phyloP scores from a whole-genome alignment of 345 rosid genomes.

The Aquilaria sinensis region DNA sequence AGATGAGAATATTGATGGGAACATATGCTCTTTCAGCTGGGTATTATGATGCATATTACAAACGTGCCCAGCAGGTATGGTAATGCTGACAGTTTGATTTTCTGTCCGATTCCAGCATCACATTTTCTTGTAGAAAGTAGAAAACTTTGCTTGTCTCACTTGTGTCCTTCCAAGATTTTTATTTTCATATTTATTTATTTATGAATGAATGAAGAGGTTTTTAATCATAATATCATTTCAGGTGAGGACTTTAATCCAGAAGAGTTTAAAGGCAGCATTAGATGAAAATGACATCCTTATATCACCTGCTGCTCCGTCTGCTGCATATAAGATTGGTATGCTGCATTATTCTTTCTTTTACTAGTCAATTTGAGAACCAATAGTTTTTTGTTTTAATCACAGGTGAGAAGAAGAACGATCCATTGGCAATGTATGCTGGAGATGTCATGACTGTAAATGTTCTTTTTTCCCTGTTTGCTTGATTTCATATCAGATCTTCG shows the following conservation, averaged over 20 bases:
- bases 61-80: conserved; percentile 88
- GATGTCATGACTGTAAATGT: conserved; percentile 83
- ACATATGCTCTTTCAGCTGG: conserved; percentile 94
- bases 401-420: conserved; percentile 92
- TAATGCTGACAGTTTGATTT: background rate
- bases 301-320: conserved; percentile 91
- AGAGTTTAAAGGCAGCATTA: conserved; percentile 65
- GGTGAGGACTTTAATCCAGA: conserved; percentile 75
- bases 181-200: background rate
- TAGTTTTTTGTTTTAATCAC: conserved; percentile 12
- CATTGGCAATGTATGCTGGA: conserved; percentile 92
- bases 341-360: background rate
- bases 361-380: background rate
- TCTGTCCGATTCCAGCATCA: too few species aligned
- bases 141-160: background rate
- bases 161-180: too few species aligned
- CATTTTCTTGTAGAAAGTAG: background rate
- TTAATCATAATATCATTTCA: conserved; percentile 27
- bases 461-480: background rate
- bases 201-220: conserved; percentile 18
- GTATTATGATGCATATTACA: conserved; percentile 92
- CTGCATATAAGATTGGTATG: conserved; percentile 84
- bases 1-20: conserved; percentile 97
- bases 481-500: background rate
- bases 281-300: conserved; percentile 74